Evolutionary conservation across 352 stramenopile species (phyloP), one percentile per base, ranked within the genome.

Genomic region (Phytophthora citrophthora): DNA sequence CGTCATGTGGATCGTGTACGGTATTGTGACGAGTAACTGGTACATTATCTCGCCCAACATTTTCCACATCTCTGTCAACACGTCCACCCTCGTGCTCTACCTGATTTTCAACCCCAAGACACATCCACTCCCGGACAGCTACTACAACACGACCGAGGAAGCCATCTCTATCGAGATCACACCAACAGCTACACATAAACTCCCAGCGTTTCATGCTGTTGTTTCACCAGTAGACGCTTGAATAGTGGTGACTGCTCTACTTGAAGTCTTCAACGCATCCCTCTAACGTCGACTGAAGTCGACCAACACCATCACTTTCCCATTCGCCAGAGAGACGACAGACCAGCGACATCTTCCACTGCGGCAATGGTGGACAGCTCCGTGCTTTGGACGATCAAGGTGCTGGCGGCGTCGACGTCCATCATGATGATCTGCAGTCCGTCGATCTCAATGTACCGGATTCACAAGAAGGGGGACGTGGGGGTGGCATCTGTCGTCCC

Each of bases 391-490:
- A n/a, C 43, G 24, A 56, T 81, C 43, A 63, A 68, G 26, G 49
- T 67, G 15, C 36, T 76, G 43, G 68, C 64, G 18, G 66, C 69
- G 24, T 58, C 52, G 43, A 53, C 68, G 13, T 73, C 66, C 18
- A 48, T 72, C 16, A 57, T 75, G 31, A 79, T 84, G 64, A 75
- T 73, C 48, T 57, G 71, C 54, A 83, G 74, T 27, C 74, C 74
- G 5, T 61, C 63, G 16, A 67, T 75, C 7, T 68, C 69, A 15
- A 67, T 83, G 15, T 74, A 63, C 49, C 69, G 54, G 34, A 77
- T 84, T 57, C 62, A 71, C 70, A 62, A 66, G 52, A 60, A 55
- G 38, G 65, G 67, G 29, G 50, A 64, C 51, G 59, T 80, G n/a
- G 75, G 68, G n/a, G 43, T 70, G 4, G 41, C 63, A 20, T 80